Evolutionary conservation across 768 basidiomycete genomes (phyloP).

Genomic region (Hirschioporus abietinus): DNA sequence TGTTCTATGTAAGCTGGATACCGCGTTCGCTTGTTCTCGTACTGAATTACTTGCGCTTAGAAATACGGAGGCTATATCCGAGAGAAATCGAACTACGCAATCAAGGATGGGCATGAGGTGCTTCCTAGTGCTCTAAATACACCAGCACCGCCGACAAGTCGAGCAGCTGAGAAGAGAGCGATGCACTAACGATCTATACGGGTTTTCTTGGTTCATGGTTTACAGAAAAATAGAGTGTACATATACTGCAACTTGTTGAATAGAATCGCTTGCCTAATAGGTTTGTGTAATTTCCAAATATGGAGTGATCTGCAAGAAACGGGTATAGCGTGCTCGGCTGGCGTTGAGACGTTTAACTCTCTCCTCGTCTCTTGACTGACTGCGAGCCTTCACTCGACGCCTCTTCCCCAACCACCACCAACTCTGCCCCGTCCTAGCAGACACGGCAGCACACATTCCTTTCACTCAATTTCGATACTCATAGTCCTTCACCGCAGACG

Average conservation of each 20-base stretch:
- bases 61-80: conserved; percentile 47
- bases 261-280: not conserved
- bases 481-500: not conserved
- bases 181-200: not conserved
- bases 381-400: too few relatives aligned
- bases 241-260: not conserved
- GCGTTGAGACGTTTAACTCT: not conserved
- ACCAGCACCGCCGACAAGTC: not conserved
- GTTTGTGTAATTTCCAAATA: not conserved
- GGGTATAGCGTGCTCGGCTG: not conserved
- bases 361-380: not conserved
- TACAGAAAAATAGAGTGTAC: not conserved
- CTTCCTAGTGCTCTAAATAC: not conserved
- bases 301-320: not conserved
- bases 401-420: conserved; percentile 1
- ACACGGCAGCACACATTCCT: not conserved
- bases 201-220: not conserved
- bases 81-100: conserved; percentile 39
- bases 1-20: conserved; percentile 44
- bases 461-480: not conserved
- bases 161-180: not conserved
- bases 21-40: not conserved
- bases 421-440: not conserved
- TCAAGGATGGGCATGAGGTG: conserved; percentile 25
- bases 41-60: conserved; percentile 22